Evolutionary conservation across 208 protist genomes (phyloP).

Genomic region (Vickermania ingenoplastis): DNA sequence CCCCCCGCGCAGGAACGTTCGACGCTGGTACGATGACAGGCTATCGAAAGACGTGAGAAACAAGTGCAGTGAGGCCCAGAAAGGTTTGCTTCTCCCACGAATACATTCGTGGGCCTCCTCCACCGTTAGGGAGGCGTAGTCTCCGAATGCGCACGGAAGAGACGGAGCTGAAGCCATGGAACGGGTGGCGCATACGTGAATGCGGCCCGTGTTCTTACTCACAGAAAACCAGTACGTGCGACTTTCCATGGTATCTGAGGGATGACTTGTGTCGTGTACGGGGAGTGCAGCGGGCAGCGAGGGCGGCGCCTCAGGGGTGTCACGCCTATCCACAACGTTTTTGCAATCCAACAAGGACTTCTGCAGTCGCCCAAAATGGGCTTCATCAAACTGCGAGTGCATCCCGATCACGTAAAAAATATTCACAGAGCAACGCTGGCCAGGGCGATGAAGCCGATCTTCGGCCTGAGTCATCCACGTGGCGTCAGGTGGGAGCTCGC

Average conservation of each 20-base stretch:
- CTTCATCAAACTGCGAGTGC: conserved; percentile 47
- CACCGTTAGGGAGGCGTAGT: conserved; percentile 27
- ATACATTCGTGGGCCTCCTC: conserved; percentile 38
- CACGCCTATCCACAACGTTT: conserved; percentile 4
- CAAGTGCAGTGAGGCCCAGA: conserved; percentile 43
- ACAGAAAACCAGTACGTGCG: conserved; percentile 10
- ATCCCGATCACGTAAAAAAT: conserved; percentile 63
- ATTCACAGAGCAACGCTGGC: conserved; percentile 34
- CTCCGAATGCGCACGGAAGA: background rate
- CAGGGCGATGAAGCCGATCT: conserved; percentile 70
- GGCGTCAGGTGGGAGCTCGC: conserved; percentile 68
- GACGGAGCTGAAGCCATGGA: conserved; percentile 1
- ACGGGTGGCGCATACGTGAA: conserved; percentile 28
- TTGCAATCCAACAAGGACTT: conserved; percentile 15
- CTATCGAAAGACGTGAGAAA: conserved; percentile 26
- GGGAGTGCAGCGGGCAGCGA: background rate
- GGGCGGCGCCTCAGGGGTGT: background rate
- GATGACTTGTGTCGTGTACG: background rate
- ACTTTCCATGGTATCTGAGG: background rate
- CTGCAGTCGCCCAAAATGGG: conserved; percentile 45
- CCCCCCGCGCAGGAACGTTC: conserved; percentile 14
- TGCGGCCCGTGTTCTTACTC: conserved; percentile 55
- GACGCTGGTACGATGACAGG: conserved; percentile 23
- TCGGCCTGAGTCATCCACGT: conserved; percentile 77
- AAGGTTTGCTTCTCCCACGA: conserved; percentile 16